Conservation (phyloP, 179 eudicot species). For the Patellifolia procumbens region DNA sequence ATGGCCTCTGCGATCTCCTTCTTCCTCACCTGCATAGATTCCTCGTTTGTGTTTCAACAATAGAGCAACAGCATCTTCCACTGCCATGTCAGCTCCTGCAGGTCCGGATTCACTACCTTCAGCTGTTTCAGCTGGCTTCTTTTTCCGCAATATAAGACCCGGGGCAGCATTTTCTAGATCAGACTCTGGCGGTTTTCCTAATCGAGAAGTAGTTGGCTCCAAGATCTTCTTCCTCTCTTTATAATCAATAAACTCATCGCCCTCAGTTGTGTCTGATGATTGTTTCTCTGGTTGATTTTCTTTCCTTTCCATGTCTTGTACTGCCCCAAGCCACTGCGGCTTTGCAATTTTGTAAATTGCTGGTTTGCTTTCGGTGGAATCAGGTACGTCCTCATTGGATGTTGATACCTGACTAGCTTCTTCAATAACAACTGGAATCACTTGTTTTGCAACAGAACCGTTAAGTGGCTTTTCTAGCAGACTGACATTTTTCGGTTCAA, state of each 20-base stretch:
- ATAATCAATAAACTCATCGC: conserved; percentile 82
- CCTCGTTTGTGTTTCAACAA: conserved; percentile 79
- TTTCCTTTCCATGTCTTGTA: conserved; percentile 48
- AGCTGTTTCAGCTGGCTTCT: conserved; percentile 53
- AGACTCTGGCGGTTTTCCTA: conserved; percentile 24
- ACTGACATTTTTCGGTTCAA: conserved; percentile 28
- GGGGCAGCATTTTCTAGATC: conserved; percentile 83
- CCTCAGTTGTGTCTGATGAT: conserved; percentile 42
- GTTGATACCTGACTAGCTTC: conserved; percentile 40
- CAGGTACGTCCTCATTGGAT: conserved; percentile 33
- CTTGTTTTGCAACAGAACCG: conserved; percentile 36
- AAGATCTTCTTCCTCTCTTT: conserved; percentile 71
- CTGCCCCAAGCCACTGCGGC: conserved; percentile 99
- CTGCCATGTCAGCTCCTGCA: conserved; percentile 41
- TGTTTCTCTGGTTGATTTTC: conserved; percentile 40
- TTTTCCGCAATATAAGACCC: conserved; percentile 85
- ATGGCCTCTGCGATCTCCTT: conserved; percentile 22
- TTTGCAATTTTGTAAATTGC: conserved; percentile 52
- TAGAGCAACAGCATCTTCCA: conserved; percentile 82
- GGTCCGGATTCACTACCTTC: conserved; percentile 31
- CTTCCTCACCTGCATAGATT: conserved; percentile 52
- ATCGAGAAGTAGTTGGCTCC: conserved; percentile 29
- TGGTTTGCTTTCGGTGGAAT: conserved; percentile 43
- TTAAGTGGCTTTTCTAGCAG: conserved; percentile 36
- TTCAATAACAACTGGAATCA: conserved; percentile 17